Evolutionary conservation across 768 basidiomycete genomes (phyloP).

Genomic region (Suillus spraguei): DNA sequence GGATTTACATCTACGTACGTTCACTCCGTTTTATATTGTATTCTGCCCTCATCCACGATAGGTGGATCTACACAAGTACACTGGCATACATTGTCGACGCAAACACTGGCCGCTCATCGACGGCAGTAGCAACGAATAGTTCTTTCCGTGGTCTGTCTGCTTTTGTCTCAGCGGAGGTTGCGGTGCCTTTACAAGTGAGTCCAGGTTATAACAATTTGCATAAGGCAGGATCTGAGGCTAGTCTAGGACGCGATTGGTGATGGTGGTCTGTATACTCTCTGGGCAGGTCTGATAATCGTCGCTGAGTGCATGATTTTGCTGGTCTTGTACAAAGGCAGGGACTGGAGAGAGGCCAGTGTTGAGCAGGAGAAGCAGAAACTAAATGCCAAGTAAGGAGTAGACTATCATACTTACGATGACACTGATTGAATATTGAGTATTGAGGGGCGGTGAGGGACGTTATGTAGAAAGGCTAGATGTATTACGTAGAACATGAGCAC

Average conservation of each 20-base stretch:
- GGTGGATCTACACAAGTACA: conserved; percentile 63
- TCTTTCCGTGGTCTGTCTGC: conserved; percentile 70
- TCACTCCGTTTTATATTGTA: neutral
- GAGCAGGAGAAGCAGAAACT: conserved; percentile 37
- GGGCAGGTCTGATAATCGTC: conserved; percentile 54
- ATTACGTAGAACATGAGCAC: no score
- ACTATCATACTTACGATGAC: neutral
- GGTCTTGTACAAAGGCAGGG: conserved; percentile 57
- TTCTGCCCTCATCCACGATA: conserved; percentile 20
- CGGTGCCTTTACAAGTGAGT: conserved; percentile 65
- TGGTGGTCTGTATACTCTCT: conserved; percentile 37
- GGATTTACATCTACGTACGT: conserved; percentile 74
- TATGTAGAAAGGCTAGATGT: neutral
- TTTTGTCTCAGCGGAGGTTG: conserved; percentile 71
- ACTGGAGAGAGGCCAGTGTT: conserved; percentile 60
- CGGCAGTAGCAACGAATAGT: conserved; percentile 76
- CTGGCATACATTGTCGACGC: conserved; percentile 88
- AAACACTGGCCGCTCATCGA: conserved; percentile 79
- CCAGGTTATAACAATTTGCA: neutral
- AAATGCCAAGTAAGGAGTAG: neutral
- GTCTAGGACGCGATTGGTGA: conserved; percentile 22
- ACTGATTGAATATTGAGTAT: neutral
- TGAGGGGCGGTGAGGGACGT: neutral
- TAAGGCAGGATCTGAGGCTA: neutral
- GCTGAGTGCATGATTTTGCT: conserved; percentile 57